Evolutionary conservation across 257 asterid species (phyloP).

Genomic region (Penstemon eatonii): DNA sequence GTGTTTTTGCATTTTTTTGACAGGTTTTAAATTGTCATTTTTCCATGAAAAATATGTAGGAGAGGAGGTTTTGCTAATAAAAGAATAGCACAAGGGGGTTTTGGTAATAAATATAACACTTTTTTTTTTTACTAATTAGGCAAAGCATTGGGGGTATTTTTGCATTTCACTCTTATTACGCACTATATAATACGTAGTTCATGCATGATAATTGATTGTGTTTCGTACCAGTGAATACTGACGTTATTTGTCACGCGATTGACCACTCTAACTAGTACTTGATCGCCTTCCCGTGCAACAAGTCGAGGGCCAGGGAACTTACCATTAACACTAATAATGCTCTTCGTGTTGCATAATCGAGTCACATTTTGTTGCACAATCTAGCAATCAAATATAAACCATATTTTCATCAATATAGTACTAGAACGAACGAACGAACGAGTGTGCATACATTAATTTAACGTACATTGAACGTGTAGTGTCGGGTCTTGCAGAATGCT

Average conservation of each 20-base stretch:
- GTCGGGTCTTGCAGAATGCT: conserved; percentile 44
- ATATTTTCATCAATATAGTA: background rate
- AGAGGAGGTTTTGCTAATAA: no score
- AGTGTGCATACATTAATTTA: background rate
- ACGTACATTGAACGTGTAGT: conserved; percentile 63
- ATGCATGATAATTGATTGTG: background rate
- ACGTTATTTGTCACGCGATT: conserved; percentile 54
- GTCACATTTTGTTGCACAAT: conserved; percentile 59
- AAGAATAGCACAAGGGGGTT: no score
- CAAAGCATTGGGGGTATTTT: no score
- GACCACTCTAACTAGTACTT: conserved; percentile 52
- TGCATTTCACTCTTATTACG: no score
- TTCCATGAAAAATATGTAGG: background rate
- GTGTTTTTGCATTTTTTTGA: no score
- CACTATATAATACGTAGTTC: background rate
- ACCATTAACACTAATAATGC: conserved; percentile 56
- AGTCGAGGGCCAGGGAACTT: conserved; percentile 63
- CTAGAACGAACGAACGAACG: background rate
- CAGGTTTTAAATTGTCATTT: background rate
- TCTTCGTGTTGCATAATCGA: conserved; percentile 59
- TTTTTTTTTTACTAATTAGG: no score
- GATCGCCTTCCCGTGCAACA: conserved; percentile 66
- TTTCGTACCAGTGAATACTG: conserved; percentile 61
- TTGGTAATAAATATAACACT: no score
- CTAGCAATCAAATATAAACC: conserved; percentile 32